A percentile compares a stretch with the other conserved stretches of the same genome.
Evolutionary conservation across 1,284 basidiomycete genomes (phyloP).

Genomic region (Puccinia triticina): DNA sequence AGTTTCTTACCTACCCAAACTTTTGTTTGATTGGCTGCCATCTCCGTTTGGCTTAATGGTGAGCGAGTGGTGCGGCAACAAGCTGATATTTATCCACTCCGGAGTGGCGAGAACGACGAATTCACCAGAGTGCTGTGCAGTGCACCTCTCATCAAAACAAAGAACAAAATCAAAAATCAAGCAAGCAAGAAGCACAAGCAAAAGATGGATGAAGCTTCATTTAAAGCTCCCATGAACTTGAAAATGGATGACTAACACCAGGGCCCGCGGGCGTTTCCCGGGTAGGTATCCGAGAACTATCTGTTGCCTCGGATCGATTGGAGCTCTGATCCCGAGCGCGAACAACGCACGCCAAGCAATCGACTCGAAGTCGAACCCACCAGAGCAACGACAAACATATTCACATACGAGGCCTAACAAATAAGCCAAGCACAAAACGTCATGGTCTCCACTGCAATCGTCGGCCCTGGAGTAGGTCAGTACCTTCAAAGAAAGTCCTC

Average conservation of each 20-base stretch:
- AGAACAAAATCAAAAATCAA: no score
- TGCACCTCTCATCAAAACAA: no score
- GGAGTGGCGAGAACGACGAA: no score
- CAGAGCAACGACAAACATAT: neutral
- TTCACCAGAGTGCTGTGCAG: no score
- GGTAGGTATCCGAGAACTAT: neutral
- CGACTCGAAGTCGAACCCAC: no score
- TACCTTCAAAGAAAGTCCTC: neutral
- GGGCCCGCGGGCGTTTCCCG: no score
- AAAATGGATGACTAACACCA: neutral
- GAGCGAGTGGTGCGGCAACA: no score
- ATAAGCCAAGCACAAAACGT: neutral
- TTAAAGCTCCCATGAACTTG: no score
- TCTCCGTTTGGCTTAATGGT: neutral
- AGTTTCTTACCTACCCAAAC: constrained; percentile 18
- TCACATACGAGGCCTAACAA: neutral
- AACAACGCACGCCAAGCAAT: no score
- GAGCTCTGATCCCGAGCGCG: neutral
- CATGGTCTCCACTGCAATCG: neutral
- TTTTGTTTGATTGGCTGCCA: neutral
- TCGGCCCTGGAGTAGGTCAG: constrained; percentile 1
- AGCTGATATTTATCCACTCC: no score
- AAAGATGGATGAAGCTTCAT: no score
- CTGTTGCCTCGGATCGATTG: neutral
- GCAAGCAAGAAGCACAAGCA: no score